Conservation (phyloP, 1,284 basidiomycete genomes). For the Naganishia liquefaciens region DNA sequence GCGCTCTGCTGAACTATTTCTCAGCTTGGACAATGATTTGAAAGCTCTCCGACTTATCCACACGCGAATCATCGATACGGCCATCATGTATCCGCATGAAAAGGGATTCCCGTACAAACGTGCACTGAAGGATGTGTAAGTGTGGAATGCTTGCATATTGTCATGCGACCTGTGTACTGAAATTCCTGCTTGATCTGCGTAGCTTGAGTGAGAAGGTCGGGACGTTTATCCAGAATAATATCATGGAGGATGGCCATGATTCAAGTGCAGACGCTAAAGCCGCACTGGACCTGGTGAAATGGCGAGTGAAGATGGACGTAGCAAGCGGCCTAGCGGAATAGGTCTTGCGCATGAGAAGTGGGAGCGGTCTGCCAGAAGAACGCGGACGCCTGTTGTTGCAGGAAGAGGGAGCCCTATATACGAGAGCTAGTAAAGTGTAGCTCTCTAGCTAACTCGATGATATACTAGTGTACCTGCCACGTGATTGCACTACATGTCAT, state of each 20-base stretch:
- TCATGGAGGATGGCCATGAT: constrained; percentile 72
- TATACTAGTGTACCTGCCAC: too few species aligned
- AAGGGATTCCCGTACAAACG: constrained; percentile 75
- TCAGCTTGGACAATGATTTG: constrained; percentile 78
- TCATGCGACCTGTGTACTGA: constrained; percentile 6
- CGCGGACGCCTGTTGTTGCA: neutral
- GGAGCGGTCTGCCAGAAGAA: neutral
- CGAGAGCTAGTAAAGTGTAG: too few species aligned
- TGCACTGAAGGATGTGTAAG: constrained; percentile 75
- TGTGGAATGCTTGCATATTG: constrained; percentile 25
- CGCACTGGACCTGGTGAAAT: constrained; percentile 74
- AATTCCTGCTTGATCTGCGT: neutral
- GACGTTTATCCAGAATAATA: constrained; percentile 72
- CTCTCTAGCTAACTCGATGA: too few species aligned
- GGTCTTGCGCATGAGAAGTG: neutral
- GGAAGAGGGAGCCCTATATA: too few species aligned
- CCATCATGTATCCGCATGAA: constrained; percentile 75
- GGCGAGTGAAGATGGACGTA: constrained; percentile 49
- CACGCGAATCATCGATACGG: constrained; percentile 76
- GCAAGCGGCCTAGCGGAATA: constrained; percentile 12
- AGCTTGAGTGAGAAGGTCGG: constrained; percentile 76
- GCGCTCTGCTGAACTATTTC: neutral
- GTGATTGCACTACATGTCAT: too few species aligned
- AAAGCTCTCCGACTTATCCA: constrained; percentile 83
- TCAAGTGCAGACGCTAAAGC: constrained; percentile 80